Conservation (phyloP, 129 eudicot species). For the Flaveria brownii region DNA sequence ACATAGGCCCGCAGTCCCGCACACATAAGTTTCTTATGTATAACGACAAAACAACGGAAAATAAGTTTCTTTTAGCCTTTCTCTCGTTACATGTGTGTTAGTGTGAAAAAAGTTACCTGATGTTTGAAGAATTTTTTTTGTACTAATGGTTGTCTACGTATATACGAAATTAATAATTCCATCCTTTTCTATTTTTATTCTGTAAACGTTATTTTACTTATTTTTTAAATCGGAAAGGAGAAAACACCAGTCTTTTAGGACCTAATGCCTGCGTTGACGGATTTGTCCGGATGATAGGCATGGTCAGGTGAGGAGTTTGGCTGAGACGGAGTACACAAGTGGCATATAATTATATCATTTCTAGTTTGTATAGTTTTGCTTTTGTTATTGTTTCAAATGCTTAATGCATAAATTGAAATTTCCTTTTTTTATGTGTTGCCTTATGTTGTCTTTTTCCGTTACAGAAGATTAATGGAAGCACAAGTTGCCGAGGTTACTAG, state of each 20-base stretch:
- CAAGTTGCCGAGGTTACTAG: conserved; percentile 26
- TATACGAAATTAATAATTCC: neutral
- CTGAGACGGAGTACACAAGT: too few species aligned
- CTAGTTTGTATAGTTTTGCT: neutral
- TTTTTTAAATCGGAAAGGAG: too few species aligned
- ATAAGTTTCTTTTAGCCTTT: neutral
- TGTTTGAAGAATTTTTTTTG: neutral
- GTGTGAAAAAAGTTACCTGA: neutral
- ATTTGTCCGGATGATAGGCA: too few species aligned
- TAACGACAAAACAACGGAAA: neutral
- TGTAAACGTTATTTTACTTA: too few species aligned
- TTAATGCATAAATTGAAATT: too few species aligned
- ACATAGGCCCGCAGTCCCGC: neutral
- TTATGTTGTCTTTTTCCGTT: neutral
- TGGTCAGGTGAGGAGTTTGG: too few species aligned
- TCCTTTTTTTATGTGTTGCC: neutral
- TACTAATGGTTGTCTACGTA: neutral
- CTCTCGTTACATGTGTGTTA: neutral
- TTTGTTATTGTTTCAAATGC: neutral
- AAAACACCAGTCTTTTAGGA: too few species aligned
- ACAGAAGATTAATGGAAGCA: conserved; percentile 56
- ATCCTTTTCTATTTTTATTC: neutral
- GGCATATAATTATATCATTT: neutral
- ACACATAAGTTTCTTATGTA: neutral
- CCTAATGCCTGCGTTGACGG: too few species aligned